A percentile compares a stretch with the other conserved stretches of the same genome.
Conservation (phyloP, 441 rosid species). For the Pelargonium myrrhifolium region DNA sequence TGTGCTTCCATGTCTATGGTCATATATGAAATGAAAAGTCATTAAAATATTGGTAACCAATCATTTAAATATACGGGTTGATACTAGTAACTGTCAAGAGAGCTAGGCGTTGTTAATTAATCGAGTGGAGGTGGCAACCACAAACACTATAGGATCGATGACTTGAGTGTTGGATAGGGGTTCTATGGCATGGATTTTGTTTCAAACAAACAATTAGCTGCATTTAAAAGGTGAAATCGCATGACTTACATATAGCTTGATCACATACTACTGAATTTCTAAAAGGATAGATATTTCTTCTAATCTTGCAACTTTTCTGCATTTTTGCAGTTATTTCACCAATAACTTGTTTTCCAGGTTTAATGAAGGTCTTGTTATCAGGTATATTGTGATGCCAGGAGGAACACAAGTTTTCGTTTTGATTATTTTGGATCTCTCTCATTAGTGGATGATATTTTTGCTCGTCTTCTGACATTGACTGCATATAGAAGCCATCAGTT, state of each 20-base stretch:
- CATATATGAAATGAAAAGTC: neutral
- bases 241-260: neutral
- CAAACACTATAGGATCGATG: neutral
- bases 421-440: conserved; percentile 33
- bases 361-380: conserved; percentile 25
- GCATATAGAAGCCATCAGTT: conserved; percentile 31
- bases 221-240: neutral
- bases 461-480: conserved; percentile 31
- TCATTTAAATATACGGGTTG: neutral
- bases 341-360: conserved; percentile 9
- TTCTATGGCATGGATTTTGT: neutral
- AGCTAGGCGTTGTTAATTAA: neutral
- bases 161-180: neutral
- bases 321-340: neutral
- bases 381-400: conserved; percentile 30
- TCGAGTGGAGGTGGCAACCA: neutral
- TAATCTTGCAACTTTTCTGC: neutral
- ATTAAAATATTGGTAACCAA: neutral
- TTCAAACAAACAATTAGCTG: neutral
- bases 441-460: conserved; percentile 29
- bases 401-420: conserved; percentile 19
- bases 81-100: neutral
- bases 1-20: neutral
- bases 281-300: neutral
- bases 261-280: neutral